phyloP scores from a whole-genome alignment of 768 basidiomycete genomes.

The Terana coerulea region DNA sequence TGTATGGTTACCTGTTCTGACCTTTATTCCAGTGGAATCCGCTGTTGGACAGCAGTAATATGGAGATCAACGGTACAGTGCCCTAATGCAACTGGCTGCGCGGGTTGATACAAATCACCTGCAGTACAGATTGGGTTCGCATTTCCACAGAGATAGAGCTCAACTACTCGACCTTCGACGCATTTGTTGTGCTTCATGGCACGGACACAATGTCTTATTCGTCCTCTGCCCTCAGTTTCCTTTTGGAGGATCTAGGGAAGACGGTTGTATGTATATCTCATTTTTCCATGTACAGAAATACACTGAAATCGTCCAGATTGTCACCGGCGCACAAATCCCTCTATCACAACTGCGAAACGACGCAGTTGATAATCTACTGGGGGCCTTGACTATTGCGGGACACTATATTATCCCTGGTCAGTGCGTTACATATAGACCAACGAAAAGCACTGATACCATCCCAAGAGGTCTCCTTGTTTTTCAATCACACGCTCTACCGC shows the following conservation, averaged over 20 bases:
- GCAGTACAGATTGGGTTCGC: slow-evolving; percentile 74
- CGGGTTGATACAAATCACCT: slow-evolving; percentile 5
- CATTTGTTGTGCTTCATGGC: slow-evolving; percentile 87
- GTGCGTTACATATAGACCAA: not conserved
- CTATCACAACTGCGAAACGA: slow-evolving; percentile 90
- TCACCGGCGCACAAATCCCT: slow-evolving; percentile 94
- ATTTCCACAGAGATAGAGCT: slow-evolving; percentile 91
- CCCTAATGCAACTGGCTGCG: slow-evolving; percentile 3
- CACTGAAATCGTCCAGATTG: slow-evolving; percentile 45
- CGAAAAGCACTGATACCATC: not conserved
- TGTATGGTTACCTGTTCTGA: slow-evolving; percentile 11
- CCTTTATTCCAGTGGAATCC: slow-evolving; percentile 67
- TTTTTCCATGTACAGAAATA: not conserved
- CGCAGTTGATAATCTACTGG: slow-evolving; percentile 89
- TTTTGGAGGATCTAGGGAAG: slow-evolving; percentile 91
- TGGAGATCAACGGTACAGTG: slow-evolving; percentile 68
- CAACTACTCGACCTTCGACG: slow-evolving; percentile 83
- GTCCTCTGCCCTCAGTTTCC: slow-evolving; percentile 83
- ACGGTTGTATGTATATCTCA: slow-evolving; percentile 59
- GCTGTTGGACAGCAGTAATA: slow-evolving; percentile 84
- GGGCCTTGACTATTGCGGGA: slow-evolving; percentile 84
- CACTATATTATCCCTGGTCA: slow-evolving; percentile 88
- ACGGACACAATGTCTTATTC: slow-evolving; percentile 93
- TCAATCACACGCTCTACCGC: slow-evolving; percentile 84
- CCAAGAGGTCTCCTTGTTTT: slow-evolving; percentile 83